Base-by-base conservation (phyloP, 495 filamentous ascomycete genomes). In the Astrothelium subdiscretum region DNA sequence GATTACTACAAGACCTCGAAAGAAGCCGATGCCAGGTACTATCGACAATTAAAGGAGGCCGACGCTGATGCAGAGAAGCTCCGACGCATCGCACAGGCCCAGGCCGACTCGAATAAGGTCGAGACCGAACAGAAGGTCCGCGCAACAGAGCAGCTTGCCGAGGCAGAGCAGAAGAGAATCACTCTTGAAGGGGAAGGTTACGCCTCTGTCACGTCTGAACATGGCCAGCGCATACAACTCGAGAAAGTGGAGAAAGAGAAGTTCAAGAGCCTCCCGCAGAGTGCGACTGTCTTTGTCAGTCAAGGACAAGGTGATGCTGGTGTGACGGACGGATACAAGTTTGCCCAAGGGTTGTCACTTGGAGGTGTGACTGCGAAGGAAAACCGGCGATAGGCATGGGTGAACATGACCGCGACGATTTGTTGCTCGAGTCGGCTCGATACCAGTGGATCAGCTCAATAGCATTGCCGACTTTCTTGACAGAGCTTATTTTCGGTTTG, bases 61-160 rank as follows among this genome's bases (percentile, higher is more conserved):
- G 48, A 54, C 24, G 48, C 48, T 8, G 48, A 54, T 5, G 59
- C 43, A 13, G 59, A 61, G 31, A 61, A 32, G 40, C 4, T 32
- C 10, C 15, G 59, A 40, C 24, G 42, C 20, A 54, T 61, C 3
- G 59, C 59, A 20, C 59, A 61, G 40, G 59, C 59, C 20, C 42
- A 43, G 42, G 35, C 43, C 10, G 43, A 42, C 27, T 44, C 42
- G 59, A 61, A 44, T 22, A 38, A 32, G 59, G 58, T 52, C 12
- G 35, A 61, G 43, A 61, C 29, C 24, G 43, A 20, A 0, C 59
- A 61, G 29, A 54, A 29, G 24, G 48, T 54, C 22, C 48, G 48
- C 5, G 48, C 48, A 1, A 54, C 24, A 10, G 48, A 54, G 24
- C 48, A 54, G 24, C n/a, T 54, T 26, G 48, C 48, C 22, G 48